Evolutionary conservation across 2,329 filamentous ascomycete species (phyloP).

Genomic region (Colletotrichum spaethianum): DNA sequence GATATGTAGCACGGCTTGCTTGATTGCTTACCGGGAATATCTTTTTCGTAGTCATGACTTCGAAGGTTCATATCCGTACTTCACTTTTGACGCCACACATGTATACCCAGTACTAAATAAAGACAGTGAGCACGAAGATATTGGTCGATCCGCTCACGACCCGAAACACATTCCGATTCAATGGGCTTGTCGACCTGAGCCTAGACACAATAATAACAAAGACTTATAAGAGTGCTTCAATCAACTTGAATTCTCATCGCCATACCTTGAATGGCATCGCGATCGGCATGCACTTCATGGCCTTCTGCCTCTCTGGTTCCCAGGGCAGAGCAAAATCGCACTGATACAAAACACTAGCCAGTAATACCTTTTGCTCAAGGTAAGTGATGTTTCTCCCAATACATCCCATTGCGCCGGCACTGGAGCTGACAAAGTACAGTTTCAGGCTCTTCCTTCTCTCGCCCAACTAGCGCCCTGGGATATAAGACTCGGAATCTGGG

Average conservation of each 20-base stretch:
- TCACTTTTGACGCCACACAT: no score
- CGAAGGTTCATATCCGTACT: no score
- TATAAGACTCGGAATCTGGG: constrained; percentile 46
- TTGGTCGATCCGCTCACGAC: no score
- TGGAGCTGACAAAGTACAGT: constrained; percentile 56
- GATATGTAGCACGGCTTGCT: not conserved
- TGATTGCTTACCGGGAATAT: not conserved
- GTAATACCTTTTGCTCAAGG: constrained; percentile 61
- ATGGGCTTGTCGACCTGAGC: no score
- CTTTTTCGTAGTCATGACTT: no score
- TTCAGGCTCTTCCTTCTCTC: constrained; percentile 55
- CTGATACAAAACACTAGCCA: constrained; percentile 58
- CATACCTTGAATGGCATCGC: constrained; percentile 24
- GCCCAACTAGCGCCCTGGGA: constrained; percentile 51
- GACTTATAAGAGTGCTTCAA: not conserved
- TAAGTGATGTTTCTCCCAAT: constrained; percentile 53
- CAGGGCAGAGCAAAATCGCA: constrained; percentile 52
- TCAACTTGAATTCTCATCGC: not conserved
- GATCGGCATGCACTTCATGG: constrained; percentile 21
- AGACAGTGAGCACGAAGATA: no score
- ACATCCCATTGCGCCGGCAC: constrained; percentile 42
- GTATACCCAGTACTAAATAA: no score
- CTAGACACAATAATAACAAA: no score
- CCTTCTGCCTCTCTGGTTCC: no score
- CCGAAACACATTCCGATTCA: no score